Evolutionary conservation across 257 asterid species (phyloP).

Genomic region (Nemophila menziesii): DNA sequence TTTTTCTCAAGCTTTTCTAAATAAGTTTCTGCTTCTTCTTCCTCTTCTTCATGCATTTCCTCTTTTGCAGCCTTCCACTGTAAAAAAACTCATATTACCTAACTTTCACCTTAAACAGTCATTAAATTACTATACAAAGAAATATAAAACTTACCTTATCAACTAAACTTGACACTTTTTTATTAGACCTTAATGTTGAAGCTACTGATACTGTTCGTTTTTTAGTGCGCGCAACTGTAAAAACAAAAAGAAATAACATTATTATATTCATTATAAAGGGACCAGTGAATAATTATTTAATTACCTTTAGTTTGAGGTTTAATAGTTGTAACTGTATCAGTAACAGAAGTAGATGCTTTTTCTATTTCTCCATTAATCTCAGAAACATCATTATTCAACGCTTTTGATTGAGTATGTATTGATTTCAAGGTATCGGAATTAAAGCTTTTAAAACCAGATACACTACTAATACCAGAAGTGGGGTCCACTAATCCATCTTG

Average conservation of each 20-base stretch:
- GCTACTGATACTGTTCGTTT: constrained; percentile 57
- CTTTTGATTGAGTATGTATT: constrained; percentile 17
- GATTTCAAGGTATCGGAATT: constrained; percentile 22
- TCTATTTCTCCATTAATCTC: constrained; percentile 14
- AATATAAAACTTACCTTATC: constrained; percentile 54
- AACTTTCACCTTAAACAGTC: not conserved
- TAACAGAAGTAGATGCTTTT: constrained; percentile 20
- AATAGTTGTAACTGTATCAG: constrained; percentile 31
- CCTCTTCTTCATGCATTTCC: constrained; percentile 73
- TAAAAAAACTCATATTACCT: constrained; percentile 5
- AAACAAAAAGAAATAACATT: not conserved
- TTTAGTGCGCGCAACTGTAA: constrained; percentile 59
- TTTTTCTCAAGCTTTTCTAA: constrained; percentile 68
- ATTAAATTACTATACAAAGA: not conserved
- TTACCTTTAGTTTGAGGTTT: constrained; percentile 65
- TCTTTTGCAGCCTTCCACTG: constrained; percentile 99
- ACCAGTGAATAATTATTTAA: constrained; percentile 1
- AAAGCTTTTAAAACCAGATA: constrained; percentile 17
- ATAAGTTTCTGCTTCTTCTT: constrained; percentile 71
- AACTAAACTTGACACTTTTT: constrained; percentile 91
- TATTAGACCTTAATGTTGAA: constrained; percentile 73
- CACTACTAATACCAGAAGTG: constrained; percentile 27
- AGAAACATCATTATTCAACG: constrained; percentile 18
- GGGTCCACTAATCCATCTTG: constrained; percentile 38
- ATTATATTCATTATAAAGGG: not conserved